phyloP scores from a whole-genome alignment of 331 rosid species.

The Malus hybrid region DNA sequence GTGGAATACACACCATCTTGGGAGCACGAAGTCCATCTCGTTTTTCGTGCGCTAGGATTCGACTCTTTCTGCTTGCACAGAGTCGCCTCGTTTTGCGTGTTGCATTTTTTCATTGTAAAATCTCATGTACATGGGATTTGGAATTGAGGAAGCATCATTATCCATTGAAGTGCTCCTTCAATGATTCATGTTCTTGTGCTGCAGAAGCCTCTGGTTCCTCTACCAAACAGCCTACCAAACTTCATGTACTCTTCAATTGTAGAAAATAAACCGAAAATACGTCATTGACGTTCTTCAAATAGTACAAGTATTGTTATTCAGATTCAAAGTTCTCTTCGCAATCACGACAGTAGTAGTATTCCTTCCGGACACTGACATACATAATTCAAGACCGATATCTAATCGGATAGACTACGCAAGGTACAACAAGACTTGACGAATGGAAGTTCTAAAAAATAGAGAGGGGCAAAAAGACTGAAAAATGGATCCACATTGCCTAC shows the following conservation, averaged over 20 bases:
- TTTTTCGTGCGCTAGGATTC: too few species aligned
- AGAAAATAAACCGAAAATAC: not conserved
- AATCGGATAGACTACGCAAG: not conserved
- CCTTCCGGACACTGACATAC: not conserved
- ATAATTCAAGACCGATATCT: not conserved
- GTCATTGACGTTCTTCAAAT: not conserved
- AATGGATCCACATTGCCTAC: not conserved
- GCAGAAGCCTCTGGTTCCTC: not conserved
- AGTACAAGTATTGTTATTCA: not conserved
- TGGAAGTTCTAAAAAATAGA: not conserved
- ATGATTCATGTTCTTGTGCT: not conserved
- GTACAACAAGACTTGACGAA: not conserved
- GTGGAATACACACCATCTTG: too few species aligned
- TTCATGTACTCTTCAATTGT: not conserved
- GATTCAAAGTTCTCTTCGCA: not conserved
- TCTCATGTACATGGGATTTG: not conserved
- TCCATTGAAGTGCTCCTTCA: not conserved
- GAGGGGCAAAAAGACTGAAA: not conserved
- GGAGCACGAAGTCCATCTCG: too few species aligned
- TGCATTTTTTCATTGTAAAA: not conserved
- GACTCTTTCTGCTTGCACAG: too few species aligned
- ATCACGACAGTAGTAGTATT: not conserved
- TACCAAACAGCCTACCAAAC: not conserved
- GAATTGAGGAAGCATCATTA: not conserved
- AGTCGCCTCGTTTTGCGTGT: too few species aligned